Conservation (phyloP, 192 early-diverging fungal genomes). For the Rhizophagus sp. region DNA sequence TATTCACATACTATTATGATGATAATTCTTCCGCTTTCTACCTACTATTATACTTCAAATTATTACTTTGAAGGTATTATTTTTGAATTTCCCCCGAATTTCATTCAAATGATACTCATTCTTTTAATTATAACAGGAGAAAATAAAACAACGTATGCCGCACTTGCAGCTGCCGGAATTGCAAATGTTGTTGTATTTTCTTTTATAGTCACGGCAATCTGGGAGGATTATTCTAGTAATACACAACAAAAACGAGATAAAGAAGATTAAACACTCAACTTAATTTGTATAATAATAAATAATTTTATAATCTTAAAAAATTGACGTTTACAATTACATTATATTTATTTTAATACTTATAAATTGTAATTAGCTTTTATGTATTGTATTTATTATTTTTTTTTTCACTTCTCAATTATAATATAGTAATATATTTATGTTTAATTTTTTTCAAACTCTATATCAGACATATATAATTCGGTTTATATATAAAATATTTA, state of each 20-base stretch:
- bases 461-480: no score
- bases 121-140: slow-evolving; percentile 11
- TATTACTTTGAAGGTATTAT: slow-evolving; percentile 22
- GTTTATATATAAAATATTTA: no score
- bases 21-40: slow-evolving; percentile 17
- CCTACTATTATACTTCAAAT: slow-evolving; percentile 20
- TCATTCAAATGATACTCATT: neutral
- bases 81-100: neutral
- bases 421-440: no score
- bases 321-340: no score
- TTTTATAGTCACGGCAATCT: slow-evolving; percentile 14
- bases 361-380: no score
- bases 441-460: no score
- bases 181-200: slow-evolving; percentile 23
- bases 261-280: neutral
- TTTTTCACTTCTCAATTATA: no score
- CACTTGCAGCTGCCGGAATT: slow-evolving; percentile 4
- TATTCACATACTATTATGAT: slow-evolving; percentile 11
- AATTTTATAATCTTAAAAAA: no score
- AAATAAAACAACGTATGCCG: neutral
- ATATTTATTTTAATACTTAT: no score
- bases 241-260: slow-evolving; percentile 7
- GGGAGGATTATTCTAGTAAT: neutral
- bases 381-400: no score
- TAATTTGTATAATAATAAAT: neutral